phyloP scores from a whole-genome alignment of 2,329 filamentous ascomycete genomes.

The Tolypocladium pustulatum region DNA sequence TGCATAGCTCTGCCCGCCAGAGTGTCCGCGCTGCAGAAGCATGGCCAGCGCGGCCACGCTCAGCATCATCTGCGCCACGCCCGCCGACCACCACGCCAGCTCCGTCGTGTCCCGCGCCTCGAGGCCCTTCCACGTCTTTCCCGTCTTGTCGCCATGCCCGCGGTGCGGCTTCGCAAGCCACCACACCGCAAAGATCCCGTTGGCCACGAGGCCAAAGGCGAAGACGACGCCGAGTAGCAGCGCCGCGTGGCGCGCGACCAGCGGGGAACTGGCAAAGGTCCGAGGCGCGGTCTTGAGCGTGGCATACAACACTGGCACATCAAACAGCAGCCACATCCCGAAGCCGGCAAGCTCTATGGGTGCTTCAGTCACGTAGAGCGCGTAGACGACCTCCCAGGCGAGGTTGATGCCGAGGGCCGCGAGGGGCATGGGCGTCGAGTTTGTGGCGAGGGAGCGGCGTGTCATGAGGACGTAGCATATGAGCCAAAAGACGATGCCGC shows the following conservation, averaged over 20 bases:
- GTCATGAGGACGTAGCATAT: conserved; percentile 35
- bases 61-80: conserved; percentile 29
- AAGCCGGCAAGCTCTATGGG: conserved; percentile 33
- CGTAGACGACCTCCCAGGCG: conserved; percentile 41
- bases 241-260: conserved; percentile 29
- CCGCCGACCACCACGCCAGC: conserved; percentile 37
- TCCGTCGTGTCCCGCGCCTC: conserved; percentile 37
- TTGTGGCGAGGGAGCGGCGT: conserved; percentile 31
- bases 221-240: conserved; percentile 24
- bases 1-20: conserved; percentile 34
- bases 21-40: conserved; percentile 34
- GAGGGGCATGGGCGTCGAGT: conserved; percentile 38
- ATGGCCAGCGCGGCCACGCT: conserved; percentile 30
- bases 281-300: conserved; percentile 30
- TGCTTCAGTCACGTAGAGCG: conserved; percentile 33
- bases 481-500: conserved; percentile 29
- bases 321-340: conserved; percentile 36
- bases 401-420: conserved; percentile 38
- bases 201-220: conserved; percentile 23
- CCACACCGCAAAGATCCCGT: conserved; percentile 34
- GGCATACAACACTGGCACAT: conserved; percentile 34
- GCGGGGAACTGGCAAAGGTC: conserved; percentile 30
- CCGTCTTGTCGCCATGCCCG: conserved; percentile 30
- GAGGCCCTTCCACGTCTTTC: conserved; percentile 30
- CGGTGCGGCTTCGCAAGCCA: conserved; percentile 32